Base-by-base conservation (phyloP, 176 grass and related monocot genomes). In the Sorghum bicolor region DNA sequence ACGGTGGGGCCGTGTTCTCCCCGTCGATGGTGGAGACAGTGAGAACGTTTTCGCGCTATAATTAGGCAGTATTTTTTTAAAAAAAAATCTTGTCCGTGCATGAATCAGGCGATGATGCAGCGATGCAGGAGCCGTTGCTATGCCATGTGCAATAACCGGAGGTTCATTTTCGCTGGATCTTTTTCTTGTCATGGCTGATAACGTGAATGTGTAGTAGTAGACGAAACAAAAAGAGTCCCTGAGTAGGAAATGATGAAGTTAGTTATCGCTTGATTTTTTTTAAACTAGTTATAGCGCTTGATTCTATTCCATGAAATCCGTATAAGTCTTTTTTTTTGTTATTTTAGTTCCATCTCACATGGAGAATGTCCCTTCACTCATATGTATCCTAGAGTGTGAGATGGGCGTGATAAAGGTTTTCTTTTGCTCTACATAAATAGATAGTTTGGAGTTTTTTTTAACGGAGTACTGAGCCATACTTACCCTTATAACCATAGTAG, bases 21-120 rank as follows among this genome's bases (percentile, higher is more conserved):
- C 86, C 82, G 72, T 87, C 84, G 16, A 86, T 80, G 74, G 80
- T 64, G 75, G 89, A 90, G 44, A 70, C 80, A 17, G 76, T 84
- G 80, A 74, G 50, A 29, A 4, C 69, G 36, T 79, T 84, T 17
- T 15, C 37, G 13, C 50, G 80, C 31, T 84, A 87, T 53, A 22
- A 48, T 48, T 45, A 73, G 68, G 41, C 3, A 8, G 30, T 20
- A 14, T 14, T 57, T 22, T 60, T 4, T 60, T 60, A n/a, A n/a
- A n/a, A n/a, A n/a, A n/a, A n/a, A 2, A 68, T 55, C 5, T 4
- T 14, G 22, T 17, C 11, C 22, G 20, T 20, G 41, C 53, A 37
- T 43, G 69, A 6, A 53, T 30, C 38, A 53, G 44, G 43, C 43
- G 77, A 81, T 67, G 44, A 66, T 67, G 57, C 76, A 34, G 40